Conservation (phyloP, 805 yeast genomes). For the Ogataea kodamae region DNA sequence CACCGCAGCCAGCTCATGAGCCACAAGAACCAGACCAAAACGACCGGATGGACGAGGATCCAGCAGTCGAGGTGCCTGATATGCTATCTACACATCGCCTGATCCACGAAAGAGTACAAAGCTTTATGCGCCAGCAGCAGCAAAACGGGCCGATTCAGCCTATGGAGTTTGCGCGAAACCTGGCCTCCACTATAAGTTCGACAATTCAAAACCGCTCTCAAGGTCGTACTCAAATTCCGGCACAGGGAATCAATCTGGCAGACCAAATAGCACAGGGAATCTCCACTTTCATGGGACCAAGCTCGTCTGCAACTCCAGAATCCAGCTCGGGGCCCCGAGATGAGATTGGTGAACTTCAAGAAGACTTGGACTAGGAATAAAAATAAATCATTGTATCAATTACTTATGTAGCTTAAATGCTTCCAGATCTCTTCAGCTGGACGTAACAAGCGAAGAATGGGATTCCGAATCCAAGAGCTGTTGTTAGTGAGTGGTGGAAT, state of each 20-base stretch:
- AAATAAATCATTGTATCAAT: constrained; percentile 5
- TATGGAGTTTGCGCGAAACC: constrained; percentile 15
- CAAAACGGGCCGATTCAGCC: constrained; percentile 8
- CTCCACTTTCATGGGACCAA: constrained; percentile 14
- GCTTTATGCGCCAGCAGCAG: constrained; percentile 14
- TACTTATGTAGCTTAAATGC: constrained; percentile 29
- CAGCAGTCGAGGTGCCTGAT: constrained; percentile 14
- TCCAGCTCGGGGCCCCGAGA: constrained; percentile 2
- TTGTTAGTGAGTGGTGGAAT: constrained; percentile 7
- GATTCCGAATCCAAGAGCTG: constrained; percentile 56
- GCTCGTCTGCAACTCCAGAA: constrained; percentile 2
- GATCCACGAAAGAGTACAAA: constrained; percentile 16
- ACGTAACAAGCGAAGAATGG: constrained; percentile 79
- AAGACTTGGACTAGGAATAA: constrained; percentile 8
- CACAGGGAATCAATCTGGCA: constrained; percentile 11
- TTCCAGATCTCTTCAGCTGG: constrained; percentile 87
- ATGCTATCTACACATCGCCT: constrained; percentile 13
- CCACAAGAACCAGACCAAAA: too few species aligned
- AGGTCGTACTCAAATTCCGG: background rate
- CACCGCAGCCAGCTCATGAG: too few species aligned
- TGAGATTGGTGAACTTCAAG: constrained; percentile 8
- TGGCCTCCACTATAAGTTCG: constrained; percentile 15
- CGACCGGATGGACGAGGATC: constrained; percentile 18
- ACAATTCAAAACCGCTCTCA: background rate
- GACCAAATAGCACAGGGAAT: constrained; percentile 20